These are phyloP conservation scores for Verticillium longisporum DNA, from an alignment of 2,329 filamentous ascomycete genomes.

Conservation along the genomic window DNA sequence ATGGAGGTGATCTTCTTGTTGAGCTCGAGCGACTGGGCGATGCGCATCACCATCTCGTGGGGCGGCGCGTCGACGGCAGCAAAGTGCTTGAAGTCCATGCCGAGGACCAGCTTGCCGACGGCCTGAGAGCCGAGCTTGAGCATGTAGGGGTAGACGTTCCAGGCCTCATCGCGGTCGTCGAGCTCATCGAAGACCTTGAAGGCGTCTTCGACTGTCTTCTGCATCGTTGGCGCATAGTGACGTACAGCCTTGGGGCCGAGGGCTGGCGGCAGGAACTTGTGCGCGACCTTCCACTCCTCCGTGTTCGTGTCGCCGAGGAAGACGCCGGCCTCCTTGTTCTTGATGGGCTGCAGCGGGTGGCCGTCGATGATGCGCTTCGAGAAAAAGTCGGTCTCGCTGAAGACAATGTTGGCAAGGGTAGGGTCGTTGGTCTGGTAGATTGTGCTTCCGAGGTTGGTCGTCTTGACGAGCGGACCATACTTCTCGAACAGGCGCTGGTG, in stretches of 20 bases:
- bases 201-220: constrained; percentile 41
- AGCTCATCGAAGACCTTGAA: constrained; percentile 45
- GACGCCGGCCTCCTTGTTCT: constrained; percentile 31
- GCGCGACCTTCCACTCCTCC: constrained; percentile 40
- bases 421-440: constrained; percentile 47
- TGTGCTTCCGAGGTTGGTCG: constrained; percentile 41
- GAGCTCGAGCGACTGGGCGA: constrained; percentile 43
- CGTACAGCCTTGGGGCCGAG: constrained; percentile 53
- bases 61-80: constrained; percentile 33
- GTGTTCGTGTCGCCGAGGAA: constrained; percentile 45
- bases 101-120: constrained; percentile 35
- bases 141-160: constrained; percentile 44
- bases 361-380: constrained; percentile 44
- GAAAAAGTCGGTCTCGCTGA: constrained; percentile 44
- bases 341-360: constrained; percentile 38
- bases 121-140: constrained; percentile 39
- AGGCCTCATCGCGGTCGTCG: constrained; percentile 37
- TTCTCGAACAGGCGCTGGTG: constrained; percentile 45
- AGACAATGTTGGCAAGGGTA: constrained; percentile 33
- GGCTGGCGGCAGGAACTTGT: constrained; percentile 56
- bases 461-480: constrained; percentile 45
- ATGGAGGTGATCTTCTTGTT: constrained; percentile 52
- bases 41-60: constrained; percentile 36
- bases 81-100: constrained; percentile 40
- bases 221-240: constrained; percentile 55